Conservation (phyloP, 2,329 filamentous ascomycete species). For the Aspergillus luchuensis region DNA sequence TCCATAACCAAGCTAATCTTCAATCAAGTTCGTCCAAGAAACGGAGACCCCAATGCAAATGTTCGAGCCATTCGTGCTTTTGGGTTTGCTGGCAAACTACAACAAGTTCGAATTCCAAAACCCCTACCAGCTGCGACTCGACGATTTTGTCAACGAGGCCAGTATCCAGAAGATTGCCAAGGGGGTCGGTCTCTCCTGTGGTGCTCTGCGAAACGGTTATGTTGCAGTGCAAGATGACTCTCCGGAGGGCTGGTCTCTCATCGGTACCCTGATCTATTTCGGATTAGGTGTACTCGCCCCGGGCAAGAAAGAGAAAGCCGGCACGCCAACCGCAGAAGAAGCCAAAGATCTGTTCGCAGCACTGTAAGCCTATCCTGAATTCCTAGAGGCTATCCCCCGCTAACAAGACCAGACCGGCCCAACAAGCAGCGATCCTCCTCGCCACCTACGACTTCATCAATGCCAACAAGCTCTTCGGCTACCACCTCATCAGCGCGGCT, state of each 20-base stretch:
- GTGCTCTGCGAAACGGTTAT: slow-evolving; percentile 70
- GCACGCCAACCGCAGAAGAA: slow-evolving; percentile 72
- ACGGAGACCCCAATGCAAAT: slow-evolving; percentile 64
- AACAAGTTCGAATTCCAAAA: slow-evolving; percentile 99
- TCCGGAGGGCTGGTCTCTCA: slow-evolving; percentile 84
- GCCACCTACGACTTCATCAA: slow-evolving; percentile 91
- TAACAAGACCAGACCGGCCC: slow-evolving; percentile 64
- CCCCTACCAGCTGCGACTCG: slow-evolving; percentile 85
- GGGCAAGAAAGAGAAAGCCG: slow-evolving; percentile 62
- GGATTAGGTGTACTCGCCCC: slow-evolving; percentile 76
- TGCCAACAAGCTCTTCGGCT: slow-evolving; percentile 93
- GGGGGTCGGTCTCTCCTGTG: slow-evolving; percentile 73
- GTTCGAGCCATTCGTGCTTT: slow-evolving; percentile 75
- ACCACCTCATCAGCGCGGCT: slow-evolving; percentile 70
- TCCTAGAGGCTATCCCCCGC: neutral
- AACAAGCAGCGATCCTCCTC: slow-evolving; percentile 76
- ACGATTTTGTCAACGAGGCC: slow-evolving; percentile 91
- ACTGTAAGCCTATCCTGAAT: slow-evolving; percentile 55
- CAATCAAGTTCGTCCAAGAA: slow-evolving; percentile 75
- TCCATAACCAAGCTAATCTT: slow-evolving; percentile 15
- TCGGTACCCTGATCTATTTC: slow-evolving; percentile 78
- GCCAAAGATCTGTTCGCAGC: slow-evolving; percentile 78
- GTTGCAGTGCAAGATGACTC: slow-evolving; percentile 85
- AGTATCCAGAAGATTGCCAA: slow-evolving; percentile 80
- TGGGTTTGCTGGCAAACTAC: slow-evolving; percentile 91